These are phyloP conservation scores for Gossypium raimondii DNA, from an alignment of 345 rosid genomes.

Conservation along the genomic window DNA sequence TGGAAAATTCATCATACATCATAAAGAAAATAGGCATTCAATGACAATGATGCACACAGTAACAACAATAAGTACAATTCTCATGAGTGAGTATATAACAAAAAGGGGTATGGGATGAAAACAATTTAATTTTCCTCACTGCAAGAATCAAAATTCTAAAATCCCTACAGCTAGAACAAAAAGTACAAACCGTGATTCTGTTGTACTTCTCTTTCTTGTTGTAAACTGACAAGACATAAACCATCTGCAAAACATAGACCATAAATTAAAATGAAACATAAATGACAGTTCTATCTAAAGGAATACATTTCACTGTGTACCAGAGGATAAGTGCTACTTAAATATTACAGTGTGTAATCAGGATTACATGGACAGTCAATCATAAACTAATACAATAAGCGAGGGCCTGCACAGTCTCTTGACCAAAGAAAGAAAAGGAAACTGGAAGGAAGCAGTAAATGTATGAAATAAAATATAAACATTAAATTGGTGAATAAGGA, in stretches of 20 bases:
- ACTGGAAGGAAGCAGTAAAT: not conserved
- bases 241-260: slow-evolving; percentile 58
- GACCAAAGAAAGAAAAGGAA: not conserved
- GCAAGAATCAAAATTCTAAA: not conserved
- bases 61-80: slow-evolving; percentile 3
- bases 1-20: slow-evolving; percentile 1
- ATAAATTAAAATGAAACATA: slow-evolving; percentile 4
- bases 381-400: not conserved
- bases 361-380: not conserved
- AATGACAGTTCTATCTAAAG: not conserved
- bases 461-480: not conserved
- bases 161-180: not conserved
- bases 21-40: slow-evolving; percentile 5
- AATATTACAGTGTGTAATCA: not conserved
- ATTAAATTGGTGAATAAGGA: not conserved
- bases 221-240: too few relatives aligned
- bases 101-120: not conserved
- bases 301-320: not conserved
- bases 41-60: not conserved
- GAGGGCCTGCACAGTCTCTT: not conserved
- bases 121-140: not conserved
- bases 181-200: too few relatives aligned
- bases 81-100: not conserved
- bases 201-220: too few relatives aligned
- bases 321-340: not conserved